Evolutionary conservation across 129 eudicot genomes (phyloP).

Genomic region (Helianthus tuberosus): DNA sequence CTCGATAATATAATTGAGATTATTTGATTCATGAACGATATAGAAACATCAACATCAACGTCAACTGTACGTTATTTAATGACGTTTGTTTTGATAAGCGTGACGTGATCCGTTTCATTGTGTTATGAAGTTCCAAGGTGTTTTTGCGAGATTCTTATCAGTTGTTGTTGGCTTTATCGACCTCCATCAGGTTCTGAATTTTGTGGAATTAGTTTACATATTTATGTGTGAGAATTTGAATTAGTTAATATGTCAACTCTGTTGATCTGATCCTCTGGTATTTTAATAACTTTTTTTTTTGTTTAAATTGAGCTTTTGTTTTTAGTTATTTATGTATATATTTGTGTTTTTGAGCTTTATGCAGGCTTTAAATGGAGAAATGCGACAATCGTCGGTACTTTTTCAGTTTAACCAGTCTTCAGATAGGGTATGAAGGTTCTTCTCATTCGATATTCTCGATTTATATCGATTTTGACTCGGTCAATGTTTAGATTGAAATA

Average conservation of each 20-base stretch:
- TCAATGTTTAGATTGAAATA: background rate
- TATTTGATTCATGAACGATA: too few species aligned
- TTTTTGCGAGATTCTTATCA: constrained; percentile 5
- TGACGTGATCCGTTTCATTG: constrained; percentile 22
- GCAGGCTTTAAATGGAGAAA: constrained; percentile 55
- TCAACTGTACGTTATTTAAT: background rate
- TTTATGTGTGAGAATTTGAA: background rate
- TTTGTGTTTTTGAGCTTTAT: constrained; percentile 34
- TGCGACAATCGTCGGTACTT: constrained; percentile 46
- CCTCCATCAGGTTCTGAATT: constrained; percentile 24
- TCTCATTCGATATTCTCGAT: background rate
- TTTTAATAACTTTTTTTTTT: constrained; percentile 2
- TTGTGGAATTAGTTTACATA: background rate
- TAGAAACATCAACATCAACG: background rate
- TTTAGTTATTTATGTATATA: background rate
- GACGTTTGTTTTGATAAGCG: constrained; percentile 7
- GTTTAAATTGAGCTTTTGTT: constrained; percentile 32
- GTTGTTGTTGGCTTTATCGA: constrained; percentile 29
- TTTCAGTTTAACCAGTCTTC: constrained; percentile 72
- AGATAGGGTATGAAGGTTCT: constrained; percentile 65
- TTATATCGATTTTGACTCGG: constrained; percentile 2
- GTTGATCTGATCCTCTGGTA: background rate
- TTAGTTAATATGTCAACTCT: background rate
- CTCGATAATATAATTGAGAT: too few species aligned
- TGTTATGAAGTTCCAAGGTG: constrained; percentile 71